These are phyloP conservation scores for Fusarium citri DNA, from an alignment of 2,329 filamentous ascomycete genomes.

Conservation along the genomic window DNA sequence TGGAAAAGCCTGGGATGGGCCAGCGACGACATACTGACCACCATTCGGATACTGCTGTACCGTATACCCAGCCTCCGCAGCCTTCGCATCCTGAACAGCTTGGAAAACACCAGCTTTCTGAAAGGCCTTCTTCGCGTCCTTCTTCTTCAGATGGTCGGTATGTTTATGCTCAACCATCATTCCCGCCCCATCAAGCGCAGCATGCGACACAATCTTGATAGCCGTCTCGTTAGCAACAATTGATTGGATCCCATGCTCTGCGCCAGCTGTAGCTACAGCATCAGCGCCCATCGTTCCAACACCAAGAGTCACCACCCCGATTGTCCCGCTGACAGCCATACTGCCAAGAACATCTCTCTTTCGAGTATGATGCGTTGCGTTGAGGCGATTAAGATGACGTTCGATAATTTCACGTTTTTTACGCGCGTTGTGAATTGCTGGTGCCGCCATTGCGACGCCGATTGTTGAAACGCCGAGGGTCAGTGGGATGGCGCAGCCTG, in stretches of 20 bases:
- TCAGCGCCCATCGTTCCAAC: slow-evolving; percentile 52
- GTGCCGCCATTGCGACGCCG: slow-evolving; percentile 54
- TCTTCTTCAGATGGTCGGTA: slow-evolving; percentile 51
- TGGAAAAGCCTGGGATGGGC: slow-evolving; percentile 5
- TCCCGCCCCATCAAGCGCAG: slow-evolving; percentile 52
- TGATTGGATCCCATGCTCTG: slow-evolving; percentile 49
- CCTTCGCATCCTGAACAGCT: slow-evolving; percentile 46
- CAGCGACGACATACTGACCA: slow-evolving; percentile 8
- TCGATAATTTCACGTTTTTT: slow-evolving; percentile 58
- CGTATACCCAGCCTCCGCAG: slow-evolving; percentile 42
- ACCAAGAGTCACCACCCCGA: slow-evolving; percentile 53
- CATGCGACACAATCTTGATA: slow-evolving; percentile 51
- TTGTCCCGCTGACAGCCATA: slow-evolving; percentile 53
- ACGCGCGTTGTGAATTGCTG: slow-evolving; percentile 56
- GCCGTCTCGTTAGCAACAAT: slow-evolving; percentile 51
- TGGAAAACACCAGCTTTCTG: slow-evolving; percentile 50
- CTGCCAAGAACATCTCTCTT: slow-evolving; percentile 56
- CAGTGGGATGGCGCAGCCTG: slow-evolving; percentile 53
- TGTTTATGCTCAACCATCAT: slow-evolving; percentile 53
- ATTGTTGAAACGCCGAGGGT: slow-evolving; percentile 55
- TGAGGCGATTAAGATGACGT: slow-evolving; percentile 50
- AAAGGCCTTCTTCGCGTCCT: slow-evolving; percentile 50
- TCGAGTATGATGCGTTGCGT: slow-evolving; percentile 52
- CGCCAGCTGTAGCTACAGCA: slow-evolving; percentile 50
- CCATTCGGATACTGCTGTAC: slow-evolving; percentile 30